Evolutionary conservation across 768 basidiomycete genomes (phyloP).

Genomic region (Pleurotus platypus): DNA sequence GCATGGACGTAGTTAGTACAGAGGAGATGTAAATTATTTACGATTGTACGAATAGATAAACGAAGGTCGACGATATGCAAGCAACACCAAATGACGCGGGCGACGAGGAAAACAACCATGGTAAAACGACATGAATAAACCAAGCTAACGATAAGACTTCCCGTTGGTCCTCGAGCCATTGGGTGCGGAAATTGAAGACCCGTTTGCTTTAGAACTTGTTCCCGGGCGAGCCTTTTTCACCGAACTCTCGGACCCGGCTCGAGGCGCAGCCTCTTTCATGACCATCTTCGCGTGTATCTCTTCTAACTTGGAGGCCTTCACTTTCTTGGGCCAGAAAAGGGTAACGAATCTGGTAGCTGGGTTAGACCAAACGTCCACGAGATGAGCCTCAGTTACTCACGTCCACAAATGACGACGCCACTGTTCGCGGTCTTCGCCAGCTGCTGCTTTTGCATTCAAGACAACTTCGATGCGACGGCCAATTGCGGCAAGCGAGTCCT

Average conservation of each 20-base stretch:
- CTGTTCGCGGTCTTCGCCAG: slow-evolving; percentile 79
- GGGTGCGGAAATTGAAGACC: slow-evolving; percentile 36
- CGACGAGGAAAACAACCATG: slow-evolving; percentile 19
- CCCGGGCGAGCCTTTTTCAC: slow-evolving; percentile 60
- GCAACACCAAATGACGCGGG: slow-evolving; percentile 17
- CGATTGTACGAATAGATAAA: slow-evolving; percentile 18
- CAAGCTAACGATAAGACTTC: slow-evolving; percentile 54
- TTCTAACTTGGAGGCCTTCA: slow-evolving; percentile 88
- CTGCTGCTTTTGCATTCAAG: slow-evolving; percentile 66
- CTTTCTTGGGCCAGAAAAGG: slow-evolving; percentile 96
- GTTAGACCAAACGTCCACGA: slow-evolving; percentile 2
- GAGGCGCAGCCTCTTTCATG: slow-evolving; percentile 75
- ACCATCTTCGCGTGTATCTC: slow-evolving; percentile 97
- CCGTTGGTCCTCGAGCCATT: slow-evolving; percentile 50
- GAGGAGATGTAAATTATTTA: slow-evolving; percentile 6
- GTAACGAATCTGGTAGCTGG: slow-evolving; percentile 73
- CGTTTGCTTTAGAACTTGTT: slow-evolving; percentile 50
- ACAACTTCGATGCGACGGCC: slow-evolving; percentile 89
- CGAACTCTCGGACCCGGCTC: slow-evolving; percentile 47
- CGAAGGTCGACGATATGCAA: slow-evolving; percentile 7
- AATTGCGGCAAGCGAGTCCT: slow-evolving; percentile 92
- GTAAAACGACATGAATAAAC: slow-evolving; percentile 10
- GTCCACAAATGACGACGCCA: slow-evolving; percentile 97
- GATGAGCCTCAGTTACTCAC: slow-evolving; percentile 45
- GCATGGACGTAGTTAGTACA: slow-evolving; percentile 5